Evolutionary conservation across 768 basidiomycete genomes (phyloP).

Genomic region (Tubosaeta sp.): DNA sequence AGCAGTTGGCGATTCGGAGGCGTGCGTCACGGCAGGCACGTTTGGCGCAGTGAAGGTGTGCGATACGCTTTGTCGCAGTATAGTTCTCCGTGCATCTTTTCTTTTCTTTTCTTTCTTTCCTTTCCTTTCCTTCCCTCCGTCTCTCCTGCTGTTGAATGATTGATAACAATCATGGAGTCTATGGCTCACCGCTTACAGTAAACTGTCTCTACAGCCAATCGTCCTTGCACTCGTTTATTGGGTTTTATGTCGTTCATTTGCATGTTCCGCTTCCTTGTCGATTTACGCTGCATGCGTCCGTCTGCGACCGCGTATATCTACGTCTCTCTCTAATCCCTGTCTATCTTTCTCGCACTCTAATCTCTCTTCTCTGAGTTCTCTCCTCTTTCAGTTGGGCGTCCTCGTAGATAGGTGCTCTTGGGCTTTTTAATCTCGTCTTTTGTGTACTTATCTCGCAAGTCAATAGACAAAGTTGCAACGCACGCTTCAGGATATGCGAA

Average conservation of each 20-base stretch:
- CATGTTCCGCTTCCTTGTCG: neutral
- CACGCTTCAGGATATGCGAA: neutral
- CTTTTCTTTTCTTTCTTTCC: neutral
- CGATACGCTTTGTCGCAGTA: neutral
- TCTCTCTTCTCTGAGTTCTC: neutral
- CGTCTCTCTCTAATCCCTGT: neutral
- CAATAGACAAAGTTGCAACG: neutral
- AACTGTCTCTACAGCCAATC: neutral
- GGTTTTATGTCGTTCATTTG: neutral
- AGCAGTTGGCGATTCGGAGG: conserved; percentile 8
- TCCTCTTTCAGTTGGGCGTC: neutral
- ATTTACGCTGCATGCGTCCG: neutral
- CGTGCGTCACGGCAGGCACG: neutral
- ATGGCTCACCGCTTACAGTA: neutral
- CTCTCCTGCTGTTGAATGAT: neutral
- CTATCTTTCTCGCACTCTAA: neutral
- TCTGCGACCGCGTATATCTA: neutral
- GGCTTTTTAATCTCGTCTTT: neutral
- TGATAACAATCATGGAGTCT: neutral
- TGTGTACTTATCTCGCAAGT: neutral
- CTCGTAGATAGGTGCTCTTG: neutral
- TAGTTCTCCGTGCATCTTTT: neutral
- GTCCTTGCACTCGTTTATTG: neutral
- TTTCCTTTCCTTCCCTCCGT: no score
- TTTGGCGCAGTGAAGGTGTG: neutral